Conservation (phyloP, 1,284 basidiomycete species). For the Papiliotrema fonsecae region DNA sequence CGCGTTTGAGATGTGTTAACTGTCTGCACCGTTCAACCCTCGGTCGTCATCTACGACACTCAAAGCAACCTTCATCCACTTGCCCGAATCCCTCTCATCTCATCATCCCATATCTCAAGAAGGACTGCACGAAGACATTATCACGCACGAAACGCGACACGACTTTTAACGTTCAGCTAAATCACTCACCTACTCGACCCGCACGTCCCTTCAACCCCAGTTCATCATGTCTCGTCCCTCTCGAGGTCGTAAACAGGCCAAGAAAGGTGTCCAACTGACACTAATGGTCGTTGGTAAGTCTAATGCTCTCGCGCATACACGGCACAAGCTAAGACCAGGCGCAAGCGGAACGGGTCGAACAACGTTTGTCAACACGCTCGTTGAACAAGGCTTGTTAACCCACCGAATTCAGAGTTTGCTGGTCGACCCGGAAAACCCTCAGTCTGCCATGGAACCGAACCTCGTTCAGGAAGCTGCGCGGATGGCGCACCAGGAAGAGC, state of each 20-base stretch:
- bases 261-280: conserved; percentile 95
- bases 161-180: too few relatives aligned
- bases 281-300: conserved; percentile 83
- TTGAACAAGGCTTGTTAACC: conserved; percentile 80
- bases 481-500: conserved; percentile 88
- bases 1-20: too few relatives aligned
- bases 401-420: conserved; percentile 48
- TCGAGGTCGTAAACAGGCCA: conserved; percentile 82
- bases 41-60: too few relatives aligned
- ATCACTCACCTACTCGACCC: conserved; percentile 1
- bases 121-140: too few relatives aligned
- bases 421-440: conserved; percentile 56
- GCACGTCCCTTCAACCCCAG: neutral
- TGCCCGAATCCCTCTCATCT: too few relatives aligned
- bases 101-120: too few relatives aligned
- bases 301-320: neutral
- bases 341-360: conserved; percentile 94
- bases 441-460: conserved; percentile 70
- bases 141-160: too few relatives aligned
- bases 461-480: conserved; percentile 50
- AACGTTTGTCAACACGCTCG: conserved; percentile 96
- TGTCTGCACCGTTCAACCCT: too few relatives aligned
- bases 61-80: too few relatives aligned
- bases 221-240: conserved; percentile 60
- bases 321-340: conserved; percentile 50